phyloP scores from a whole-genome alignment of 176 grass and related monocot species.

The Musa troglodytarum region DNA sequence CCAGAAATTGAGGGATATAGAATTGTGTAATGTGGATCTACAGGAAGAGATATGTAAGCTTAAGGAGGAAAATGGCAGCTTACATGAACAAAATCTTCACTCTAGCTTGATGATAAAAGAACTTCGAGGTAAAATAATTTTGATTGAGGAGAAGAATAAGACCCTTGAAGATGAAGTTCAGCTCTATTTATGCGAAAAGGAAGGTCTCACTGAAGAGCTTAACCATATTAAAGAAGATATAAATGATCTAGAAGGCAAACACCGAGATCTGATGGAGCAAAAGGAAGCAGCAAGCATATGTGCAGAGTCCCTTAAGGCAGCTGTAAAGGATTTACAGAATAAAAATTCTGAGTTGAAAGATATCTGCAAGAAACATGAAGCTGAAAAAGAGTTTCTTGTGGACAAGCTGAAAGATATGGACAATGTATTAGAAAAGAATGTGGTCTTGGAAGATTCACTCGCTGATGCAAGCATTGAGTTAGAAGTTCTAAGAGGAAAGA shows the following conservation, averaged over 20 bases:
- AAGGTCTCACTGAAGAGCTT: constrained; percentile 15
- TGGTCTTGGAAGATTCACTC: constrained; percentile 62
- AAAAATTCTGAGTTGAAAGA: constrained; percentile 64
- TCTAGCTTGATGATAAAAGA: constrained; percentile 5
- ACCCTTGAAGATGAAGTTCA: constrained; percentile 9
- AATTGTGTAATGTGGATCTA: constrained; percentile 36
- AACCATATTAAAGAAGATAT: constrained; percentile 18
- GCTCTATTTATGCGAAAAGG: constrained; percentile 9
- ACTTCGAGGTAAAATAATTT: constrained; percentile 5
- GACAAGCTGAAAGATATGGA: constrained; percentile 53
- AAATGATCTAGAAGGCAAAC: constrained; percentile 44
- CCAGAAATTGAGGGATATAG: constrained; percentile 40
- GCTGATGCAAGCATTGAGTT: constrained; percentile 64
- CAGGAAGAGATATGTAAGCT: constrained; percentile 50
- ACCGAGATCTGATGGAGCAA: constrained; percentile 36
- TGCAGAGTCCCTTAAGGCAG: constrained; percentile 20
- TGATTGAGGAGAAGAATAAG: constrained; percentile 13
- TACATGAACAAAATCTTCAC: constrained; percentile 10
- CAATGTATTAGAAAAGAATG: constrained; percentile 60
- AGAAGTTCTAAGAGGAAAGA: constrained; percentile 43
- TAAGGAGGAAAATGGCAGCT: constrained; percentile 36
- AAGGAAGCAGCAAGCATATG: constrained; percentile 26
- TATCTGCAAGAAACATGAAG: constrained; percentile 52
- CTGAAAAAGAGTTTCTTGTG: constrained; percentile 54
- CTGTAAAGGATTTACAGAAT: constrained; percentile 46